Percentiles rank a stretch among this genome's conserved stretches.
phyloP scores from a whole-genome alignment of 2,329 filamentous ascomycete genomes.

The Colletotrichum sp. region DNA sequence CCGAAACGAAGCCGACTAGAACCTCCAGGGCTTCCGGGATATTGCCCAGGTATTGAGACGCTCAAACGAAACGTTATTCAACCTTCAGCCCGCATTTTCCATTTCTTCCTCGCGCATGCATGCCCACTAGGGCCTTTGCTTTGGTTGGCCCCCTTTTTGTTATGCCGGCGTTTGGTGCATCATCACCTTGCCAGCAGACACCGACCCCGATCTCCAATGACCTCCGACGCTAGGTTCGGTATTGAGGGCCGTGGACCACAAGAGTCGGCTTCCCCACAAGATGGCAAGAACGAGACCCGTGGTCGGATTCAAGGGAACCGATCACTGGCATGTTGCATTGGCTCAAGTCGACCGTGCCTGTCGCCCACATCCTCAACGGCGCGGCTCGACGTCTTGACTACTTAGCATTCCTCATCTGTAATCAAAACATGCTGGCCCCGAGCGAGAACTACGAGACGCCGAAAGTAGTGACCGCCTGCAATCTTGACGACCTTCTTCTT shows the following conservation, averaged over 20 bases:
- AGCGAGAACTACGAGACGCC: neutral
- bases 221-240: neutral
- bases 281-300: too few relatives aligned
- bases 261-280: neutral
- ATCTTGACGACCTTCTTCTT: neutral
- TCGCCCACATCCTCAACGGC: neutral
- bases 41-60: neutral
- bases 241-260: neutral
- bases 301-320: neutral
- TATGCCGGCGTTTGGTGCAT: neutral
- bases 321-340: neutral
- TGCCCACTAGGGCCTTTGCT: neutral
- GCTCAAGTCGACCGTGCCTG: neutral
- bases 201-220: neutral
- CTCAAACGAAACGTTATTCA: neutral
- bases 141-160: neutral
- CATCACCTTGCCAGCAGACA: neutral
- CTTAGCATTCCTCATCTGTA: neutral
- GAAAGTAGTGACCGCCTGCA: neutral
- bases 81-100: neutral
- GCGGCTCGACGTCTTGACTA: neutral
- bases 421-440: neutral
- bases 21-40: neutral
- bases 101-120: neutral
- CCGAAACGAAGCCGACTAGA: neutral